phyloP scores from a whole-genome alignment of 1,284 basidiomycete genomes.

The Cutaneotrichosporon spelunceum region DNA sequence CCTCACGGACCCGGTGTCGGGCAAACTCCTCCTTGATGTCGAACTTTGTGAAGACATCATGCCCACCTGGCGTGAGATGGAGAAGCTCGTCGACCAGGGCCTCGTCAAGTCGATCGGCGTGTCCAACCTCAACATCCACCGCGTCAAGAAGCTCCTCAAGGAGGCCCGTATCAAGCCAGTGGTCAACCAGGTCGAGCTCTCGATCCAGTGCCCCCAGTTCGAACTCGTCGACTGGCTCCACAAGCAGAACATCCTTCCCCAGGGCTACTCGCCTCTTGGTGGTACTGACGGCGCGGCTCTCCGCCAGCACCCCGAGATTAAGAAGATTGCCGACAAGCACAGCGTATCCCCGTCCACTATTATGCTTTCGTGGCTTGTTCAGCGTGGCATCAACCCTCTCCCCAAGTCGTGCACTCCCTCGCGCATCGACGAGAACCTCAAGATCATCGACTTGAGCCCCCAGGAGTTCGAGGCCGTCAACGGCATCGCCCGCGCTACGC shows the following conservation, averaged over 20 bases:
- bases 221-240: conserved; percentile 66
- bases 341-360: conserved; percentile 73
- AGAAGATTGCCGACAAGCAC: conserved; percentile 62
- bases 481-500: conserved; percentile 37
- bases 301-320: conserved; percentile 60
- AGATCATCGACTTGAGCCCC: conserved; percentile 42
- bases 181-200: conserved; percentile 74
- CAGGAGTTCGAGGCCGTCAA: conserved; percentile 45
- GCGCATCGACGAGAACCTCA: conserved; percentile 50
- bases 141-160: conserved; percentile 68
- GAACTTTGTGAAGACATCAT: conserved; percentile 69
- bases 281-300: conserved; percentile 68
- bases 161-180: conserved; percentile 58
- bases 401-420: conserved; percentile 53
- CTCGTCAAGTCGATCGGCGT: conserved; percentile 64
- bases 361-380: conserved; percentile 73
- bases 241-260: conserved; percentile 62
- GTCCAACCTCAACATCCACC: conserved; percentile 64
- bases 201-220: conserved; percentile 75
- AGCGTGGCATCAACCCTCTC: conserved; percentile 62
- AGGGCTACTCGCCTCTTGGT: conserved; percentile 74
- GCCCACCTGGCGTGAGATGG: conserved; percentile 62
- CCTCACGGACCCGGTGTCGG: conserved; percentile 45
- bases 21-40: conserved; percentile 57
- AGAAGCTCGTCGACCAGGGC: conserved; percentile 55